Conservation (phyloP, 495 filamentous ascomycete species). For the Xylona heveae region DNA sequence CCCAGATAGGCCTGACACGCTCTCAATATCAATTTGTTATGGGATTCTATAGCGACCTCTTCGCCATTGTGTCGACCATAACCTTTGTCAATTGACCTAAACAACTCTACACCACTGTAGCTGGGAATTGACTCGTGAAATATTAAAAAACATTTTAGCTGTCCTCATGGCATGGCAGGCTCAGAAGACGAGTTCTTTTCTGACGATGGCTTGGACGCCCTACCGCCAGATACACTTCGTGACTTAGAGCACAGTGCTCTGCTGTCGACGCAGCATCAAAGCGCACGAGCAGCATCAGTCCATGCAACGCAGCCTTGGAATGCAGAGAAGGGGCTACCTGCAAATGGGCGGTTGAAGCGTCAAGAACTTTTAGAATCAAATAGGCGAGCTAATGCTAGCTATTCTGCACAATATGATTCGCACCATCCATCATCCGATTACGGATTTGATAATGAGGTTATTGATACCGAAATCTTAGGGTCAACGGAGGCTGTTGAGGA, state of each 20-base stretch:
- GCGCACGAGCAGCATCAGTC: too few species aligned
- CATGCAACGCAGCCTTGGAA: too few species aligned
- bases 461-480: too few species aligned
- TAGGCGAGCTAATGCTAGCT: not conserved
- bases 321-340: too few species aligned
- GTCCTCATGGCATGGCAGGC: constrained; percentile 29
- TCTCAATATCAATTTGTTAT: too few species aligned
- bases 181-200: constrained; percentile 37
- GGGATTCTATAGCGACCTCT: too few species aligned
- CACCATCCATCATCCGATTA: constrained; percentile 24
- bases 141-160: constrained; percentile 20
- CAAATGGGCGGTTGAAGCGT: not conserved
- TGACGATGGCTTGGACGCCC: constrained; percentile 37
- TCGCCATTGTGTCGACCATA: too few species aligned
- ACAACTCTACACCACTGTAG: too few species aligned
- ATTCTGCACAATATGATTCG: not conserved
- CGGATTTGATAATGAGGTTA: constrained; percentile 21
- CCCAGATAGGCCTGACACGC: too few species aligned
- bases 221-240: constrained; percentile 27
- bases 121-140: too few species aligned
- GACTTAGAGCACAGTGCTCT: constrained; percentile 34
- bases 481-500: too few species aligned
- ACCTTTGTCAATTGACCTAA: too few species aligned
- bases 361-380: not conserved
- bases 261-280: constrained; percentile 28